Evolutionary conservation across 2,329 filamentous ascomycete genomes (phyloP), one percentile per base, ranked within the genome.

Genomic region (Cercospora sp.): DNA sequence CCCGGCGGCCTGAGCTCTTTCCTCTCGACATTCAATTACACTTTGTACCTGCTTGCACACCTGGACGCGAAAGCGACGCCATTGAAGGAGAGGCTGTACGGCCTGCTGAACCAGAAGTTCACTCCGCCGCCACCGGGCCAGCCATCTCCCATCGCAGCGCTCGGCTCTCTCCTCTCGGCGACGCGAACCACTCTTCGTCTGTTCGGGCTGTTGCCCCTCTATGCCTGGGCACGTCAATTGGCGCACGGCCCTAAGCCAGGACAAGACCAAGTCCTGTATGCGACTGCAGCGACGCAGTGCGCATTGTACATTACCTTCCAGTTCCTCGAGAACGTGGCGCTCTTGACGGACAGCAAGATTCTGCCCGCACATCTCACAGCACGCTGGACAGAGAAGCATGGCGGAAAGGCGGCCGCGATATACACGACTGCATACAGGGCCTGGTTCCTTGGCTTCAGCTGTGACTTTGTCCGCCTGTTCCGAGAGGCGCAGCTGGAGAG

Each of bases 1-100:
- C 81, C 81, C 20, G 81, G 81, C 74, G 81, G 81, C 55, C 77
- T 82, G 70, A 79, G 77, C 69, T 73, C 80, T 23, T 81, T 81
- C 76, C 81, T 83, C 72, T 82, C 80, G 60, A 82, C 81, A 58
- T 78, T 82, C 76, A 83, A 82, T 75, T 83, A 82, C 75, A 77
- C 78, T 62, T 78, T 83, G 72, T 83, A 82, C 74, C 77, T 82
- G 64, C 77, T 82, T 70, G 78, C 80, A 42, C 81, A 81, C 75
- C 74, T 80, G 53, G 79, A 82, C 65, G 75, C 80, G 13, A 81
- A 79, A 65, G 77, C 77, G 3, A 73, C 76, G 12, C 72, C 79
- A 36, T 69, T 81, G 51, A 72, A 76, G 53, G 73, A 72, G 62
- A 75, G 79, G 39, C 73, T 81, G 58, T 73, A 74, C 20, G 73